These are phyloP conservation scores for Orbilia blumenaviensis DNA, from an alignment of 2,329 filamentous ascomycete genomes.

Conservation along the genomic window DNA sequence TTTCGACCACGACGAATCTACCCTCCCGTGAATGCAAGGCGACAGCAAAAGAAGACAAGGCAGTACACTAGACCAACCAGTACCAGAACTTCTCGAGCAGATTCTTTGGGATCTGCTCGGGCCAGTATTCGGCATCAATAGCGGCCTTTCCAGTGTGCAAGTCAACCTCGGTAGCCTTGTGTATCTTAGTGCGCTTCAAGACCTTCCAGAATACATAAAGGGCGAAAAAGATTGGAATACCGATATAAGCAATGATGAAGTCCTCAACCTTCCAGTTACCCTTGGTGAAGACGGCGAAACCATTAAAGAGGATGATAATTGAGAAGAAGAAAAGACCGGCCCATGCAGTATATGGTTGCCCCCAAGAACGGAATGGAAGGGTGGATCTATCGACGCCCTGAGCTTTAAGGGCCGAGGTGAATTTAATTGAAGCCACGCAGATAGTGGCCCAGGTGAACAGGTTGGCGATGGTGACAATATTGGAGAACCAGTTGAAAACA, in stretches of 20 bases:
- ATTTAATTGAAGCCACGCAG: slow-evolving; percentile 69
- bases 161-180: slow-evolving; percentile 66
- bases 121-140: slow-evolving; percentile 64
- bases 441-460: slow-evolving; percentile 71
- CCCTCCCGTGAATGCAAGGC: not conserved
- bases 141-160: slow-evolving; percentile 69
- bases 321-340: slow-evolving; percentile 68
- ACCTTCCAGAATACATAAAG: slow-evolving; percentile 72
- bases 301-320: slow-evolving; percentile 76
- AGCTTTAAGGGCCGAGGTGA: slow-evolving; percentile 67
- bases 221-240: slow-evolving; percentile 70
- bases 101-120: slow-evolving; percentile 48
- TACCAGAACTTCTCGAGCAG: slow-evolving; percentile 39
- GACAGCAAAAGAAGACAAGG: not conserved
- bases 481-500: slow-evolving; percentile 75
- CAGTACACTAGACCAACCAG: slow-evolving; percentile 27
- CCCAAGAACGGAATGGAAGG: slow-evolving; percentile 66
- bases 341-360: slow-evolving; percentile 73
- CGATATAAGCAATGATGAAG: slow-evolving; percentile 74
- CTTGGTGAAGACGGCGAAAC: slow-evolving; percentile 77
- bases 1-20: not conserved
- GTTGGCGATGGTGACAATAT: slow-evolving; percentile 72
- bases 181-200: slow-evolving; percentile 63
- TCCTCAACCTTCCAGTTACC: slow-evolving; percentile 70
- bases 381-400: slow-evolving; percentile 65